Percentiles rank a stretch among this genome's conserved stretches.
Conservation (phyloP, 371 early-diverging fungal genomes). For the Mortierella sp. region DNA sequence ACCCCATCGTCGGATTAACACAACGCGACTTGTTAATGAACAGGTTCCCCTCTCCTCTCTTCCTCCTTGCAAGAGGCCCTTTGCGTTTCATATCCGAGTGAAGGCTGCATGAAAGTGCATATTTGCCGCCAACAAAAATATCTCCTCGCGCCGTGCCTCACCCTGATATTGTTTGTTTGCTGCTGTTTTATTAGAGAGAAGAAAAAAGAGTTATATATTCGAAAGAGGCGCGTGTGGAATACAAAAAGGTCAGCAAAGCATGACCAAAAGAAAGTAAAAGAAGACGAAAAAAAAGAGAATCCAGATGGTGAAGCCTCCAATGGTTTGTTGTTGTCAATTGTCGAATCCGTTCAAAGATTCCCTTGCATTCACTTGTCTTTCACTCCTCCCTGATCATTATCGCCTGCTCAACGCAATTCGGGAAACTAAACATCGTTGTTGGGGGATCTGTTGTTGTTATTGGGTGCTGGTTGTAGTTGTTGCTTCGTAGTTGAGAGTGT, state of each 20-base stretch:
- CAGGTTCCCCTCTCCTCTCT: too few relatives aligned
- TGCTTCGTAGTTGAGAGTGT: neutral
- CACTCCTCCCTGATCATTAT: neutral
- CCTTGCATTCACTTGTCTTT: neutral
- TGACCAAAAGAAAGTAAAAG: neutral
- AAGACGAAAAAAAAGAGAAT: neutral
- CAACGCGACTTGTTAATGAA: neutral
- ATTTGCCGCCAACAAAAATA: too few relatives aligned
- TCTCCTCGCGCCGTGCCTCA: too few relatives aligned
- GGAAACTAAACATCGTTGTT: neutral
- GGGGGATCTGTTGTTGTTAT: slow-evolving; percentile 1
- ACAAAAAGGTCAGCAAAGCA: slow-evolving; percentile 8
- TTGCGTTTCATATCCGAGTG: too few relatives aligned
- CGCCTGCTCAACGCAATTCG: slow-evolving; percentile 13
- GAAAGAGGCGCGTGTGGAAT: neutral
- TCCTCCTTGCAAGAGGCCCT: too few relatives aligned
- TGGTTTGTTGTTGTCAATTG: neutral
- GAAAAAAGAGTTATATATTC: slow-evolving; percentile 2
- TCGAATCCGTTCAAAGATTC: neutral
- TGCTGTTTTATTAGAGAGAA: slow-evolving; percentile 5
- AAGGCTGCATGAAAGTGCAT: too few relatives aligned
- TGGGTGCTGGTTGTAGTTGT: neutral
- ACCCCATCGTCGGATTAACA: neutral
- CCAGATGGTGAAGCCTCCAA: neutral
- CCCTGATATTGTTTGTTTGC: neutral